Conservation (phyloP, 31 red algal genomes). For the Odonthalia washingtoniensis region DNA sequence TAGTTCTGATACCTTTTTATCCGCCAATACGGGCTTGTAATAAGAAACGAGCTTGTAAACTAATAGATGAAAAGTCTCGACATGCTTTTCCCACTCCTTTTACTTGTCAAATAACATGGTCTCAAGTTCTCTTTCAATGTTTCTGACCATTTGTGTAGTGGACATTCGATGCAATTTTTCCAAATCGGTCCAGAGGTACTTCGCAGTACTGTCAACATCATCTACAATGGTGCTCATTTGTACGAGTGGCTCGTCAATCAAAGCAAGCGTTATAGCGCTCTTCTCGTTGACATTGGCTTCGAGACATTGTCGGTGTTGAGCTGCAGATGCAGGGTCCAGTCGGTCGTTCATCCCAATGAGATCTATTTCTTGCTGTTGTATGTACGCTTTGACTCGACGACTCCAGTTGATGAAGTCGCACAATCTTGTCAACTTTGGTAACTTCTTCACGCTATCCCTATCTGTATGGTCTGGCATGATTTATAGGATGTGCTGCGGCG, state of each 20-base stretch:
- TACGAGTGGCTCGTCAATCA: background rate
- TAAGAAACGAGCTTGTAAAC: background rate
- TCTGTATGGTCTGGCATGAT: too few species aligned
- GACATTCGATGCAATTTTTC: background rate
- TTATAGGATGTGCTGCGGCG: too few species aligned
- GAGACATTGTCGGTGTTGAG: background rate
- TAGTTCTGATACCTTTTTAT: background rate
- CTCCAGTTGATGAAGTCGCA: background rate
- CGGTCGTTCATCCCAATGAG: background rate
- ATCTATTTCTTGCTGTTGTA: background rate
- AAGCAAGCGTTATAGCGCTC: background rate
- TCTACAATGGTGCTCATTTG: background rate
- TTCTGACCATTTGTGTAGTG: background rate
- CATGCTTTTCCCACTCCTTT: background rate
- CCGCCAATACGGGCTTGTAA: background rate
- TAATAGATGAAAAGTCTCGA: background rate
- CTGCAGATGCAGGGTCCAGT: background rate
- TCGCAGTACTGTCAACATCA: background rate
- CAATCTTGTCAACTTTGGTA: background rate
- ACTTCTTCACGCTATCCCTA: too few species aligned
- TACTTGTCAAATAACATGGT: background rate
- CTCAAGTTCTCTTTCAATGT: constrained; percentile 3
- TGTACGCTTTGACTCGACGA: background rate
- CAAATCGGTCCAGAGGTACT: background rate
- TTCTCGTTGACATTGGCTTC: background rate